phyloP scores from a whole-genome alignment of 2,329 filamentous ascomycete genomes.

The Neopestalotiopsis rosae region DNA sequence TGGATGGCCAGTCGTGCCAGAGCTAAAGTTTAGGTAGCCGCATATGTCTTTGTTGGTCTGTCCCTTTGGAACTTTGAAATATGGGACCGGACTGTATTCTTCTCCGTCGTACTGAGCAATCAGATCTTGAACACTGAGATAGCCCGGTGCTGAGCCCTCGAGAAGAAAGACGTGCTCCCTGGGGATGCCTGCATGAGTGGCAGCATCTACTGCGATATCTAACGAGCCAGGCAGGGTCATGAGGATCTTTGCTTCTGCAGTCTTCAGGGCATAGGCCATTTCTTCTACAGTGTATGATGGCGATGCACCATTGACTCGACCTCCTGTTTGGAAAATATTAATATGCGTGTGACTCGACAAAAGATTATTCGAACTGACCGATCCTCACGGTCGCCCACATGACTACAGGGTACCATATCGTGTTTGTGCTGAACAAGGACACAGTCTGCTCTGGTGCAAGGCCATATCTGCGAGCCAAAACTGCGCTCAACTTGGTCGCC shows the following conservation, averaged over 20 bases:
- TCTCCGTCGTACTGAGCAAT: conserved; percentile 14
- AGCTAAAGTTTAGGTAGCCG: conserved; percentile 22
- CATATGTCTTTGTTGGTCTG: conserved; percentile 19
- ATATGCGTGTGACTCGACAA: background rate
- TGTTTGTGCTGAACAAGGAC: conserved; percentile 64
- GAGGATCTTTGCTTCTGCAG: conserved; percentile 57
- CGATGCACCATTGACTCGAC: conserved; percentile 59
- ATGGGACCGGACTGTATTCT: background rate
- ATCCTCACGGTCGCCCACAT: conserved; percentile 41
- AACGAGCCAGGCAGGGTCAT: conserved; percentile 60
- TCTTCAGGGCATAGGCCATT: conserved; percentile 64
- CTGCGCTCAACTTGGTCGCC: conserved; percentile 61
- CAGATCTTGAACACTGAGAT: conserved; percentile 48
- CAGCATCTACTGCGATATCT: conserved; percentile 58
- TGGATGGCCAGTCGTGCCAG: conserved; percentile 21
- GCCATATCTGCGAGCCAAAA: conserved; percentile 59
- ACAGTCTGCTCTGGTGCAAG: conserved; percentile 59
- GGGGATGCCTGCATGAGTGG: conserved; percentile 57
- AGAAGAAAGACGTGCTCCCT: conserved; percentile 57
- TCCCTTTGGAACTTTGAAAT: conserved; percentile 11
- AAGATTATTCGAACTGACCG: background rate
- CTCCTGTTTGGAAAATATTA: conserved; percentile 32
- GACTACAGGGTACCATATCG: conserved; percentile 66
- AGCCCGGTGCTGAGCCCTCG: conserved; percentile 55
- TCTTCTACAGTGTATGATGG: conserved; percentile 66